A percentile compares a stretch with the other conserved stretches of the same genome.
Conservation (phyloP, 2,329 filamentous ascomycete genomes). For the Pseudomassariella vexata region DNA sequence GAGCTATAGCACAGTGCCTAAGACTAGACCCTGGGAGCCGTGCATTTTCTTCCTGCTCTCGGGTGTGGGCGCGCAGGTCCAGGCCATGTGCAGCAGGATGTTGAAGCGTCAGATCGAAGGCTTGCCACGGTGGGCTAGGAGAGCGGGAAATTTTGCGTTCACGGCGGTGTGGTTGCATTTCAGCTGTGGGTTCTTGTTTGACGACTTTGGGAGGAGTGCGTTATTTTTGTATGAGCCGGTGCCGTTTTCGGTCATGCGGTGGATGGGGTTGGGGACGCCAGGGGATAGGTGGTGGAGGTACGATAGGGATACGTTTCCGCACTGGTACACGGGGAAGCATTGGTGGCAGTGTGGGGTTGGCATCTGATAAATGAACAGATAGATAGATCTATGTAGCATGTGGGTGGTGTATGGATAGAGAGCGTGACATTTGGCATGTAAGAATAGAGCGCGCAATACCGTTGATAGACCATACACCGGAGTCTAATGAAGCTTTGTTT, state of each 20-base stretch:
- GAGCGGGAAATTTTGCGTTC: conserved; percentile 55
- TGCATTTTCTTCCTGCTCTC: conserved; percentile 69
- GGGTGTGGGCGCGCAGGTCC: conserved; percentile 56
- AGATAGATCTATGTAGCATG: no score
- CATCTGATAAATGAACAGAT: conserved; percentile 2
- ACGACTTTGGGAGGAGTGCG: conserved; percentile 70
- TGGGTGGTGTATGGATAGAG: no score
- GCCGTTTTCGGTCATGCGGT: conserved; percentile 67
- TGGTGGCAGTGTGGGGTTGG: conserved; percentile 53
- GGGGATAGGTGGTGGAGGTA: conserved; percentile 66
- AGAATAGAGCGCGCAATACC: no score
- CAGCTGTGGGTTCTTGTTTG: conserved; percentile 60
- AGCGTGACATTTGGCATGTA: no score
- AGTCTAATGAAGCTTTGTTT: no score
- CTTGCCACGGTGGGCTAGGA: conserved; percentile 40
- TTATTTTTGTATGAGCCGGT: conserved; percentile 79
- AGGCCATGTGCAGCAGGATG: conserved; percentile 31
- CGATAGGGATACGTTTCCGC: conserved; percentile 44
- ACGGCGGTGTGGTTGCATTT: conserved; percentile 61
- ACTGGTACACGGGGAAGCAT: conserved; percentile 50
- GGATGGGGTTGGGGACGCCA: conserved; percentile 55
- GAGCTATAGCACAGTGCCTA: conserved; percentile 59
- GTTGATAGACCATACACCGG: no score
- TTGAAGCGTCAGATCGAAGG: conserved; percentile 1
- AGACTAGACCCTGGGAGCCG: conserved; percentile 44